Evolutionary conservation across 495 filamentous ascomycete species (phyloP), one percentile per base, ranked within the genome.

Genomic region (Talaromyces stipitatus): DNA sequence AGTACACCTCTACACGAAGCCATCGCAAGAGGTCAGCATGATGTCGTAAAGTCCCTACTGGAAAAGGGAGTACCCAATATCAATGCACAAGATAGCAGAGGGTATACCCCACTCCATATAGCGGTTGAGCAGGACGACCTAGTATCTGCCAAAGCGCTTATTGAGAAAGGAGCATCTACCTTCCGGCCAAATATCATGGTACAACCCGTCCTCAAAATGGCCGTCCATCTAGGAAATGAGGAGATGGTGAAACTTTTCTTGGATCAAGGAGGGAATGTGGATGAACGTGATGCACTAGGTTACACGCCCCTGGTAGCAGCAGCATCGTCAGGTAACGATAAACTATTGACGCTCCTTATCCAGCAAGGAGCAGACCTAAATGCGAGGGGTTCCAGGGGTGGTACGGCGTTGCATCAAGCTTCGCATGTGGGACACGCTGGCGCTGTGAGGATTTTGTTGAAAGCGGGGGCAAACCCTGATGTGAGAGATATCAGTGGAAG

Each of bases 261-360:
- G 23, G 57, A 59, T 9, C 18, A 47, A 24, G 51, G 51, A 22
- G 50, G 50, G 22, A n/a, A 55, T 36, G 22, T 55, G 18, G 50
- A 55, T 14, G 46, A 11, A 18, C 20, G 27, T 32, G 60, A 64
- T 43, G 36, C 36, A 4, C 50, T 26, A 7, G 59, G 59, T 5
- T 30, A 48, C 20, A 62, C 47, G 6, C 59, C 71, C 6, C 59
- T 71, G 32, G 61, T 24, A 10, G 60, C 22, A 51, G 69, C 64
- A 32, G 64, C 62, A 57, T 45, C 12, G 47, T 56, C 55, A 41
- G 70, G 70, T 41, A 59, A 62, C 51, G 60, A 64, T 36, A 36
- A 3, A 11, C 46, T 64, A 8, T 59, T 61, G 8, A 61, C 54
- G 55, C 32, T 59, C 47, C 62, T 65, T 9, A 54, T 64, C 3